phyloP scores from a whole-genome alignment of 345 rosid genomes.

The Chamaenerion angustifolium region DNA sequence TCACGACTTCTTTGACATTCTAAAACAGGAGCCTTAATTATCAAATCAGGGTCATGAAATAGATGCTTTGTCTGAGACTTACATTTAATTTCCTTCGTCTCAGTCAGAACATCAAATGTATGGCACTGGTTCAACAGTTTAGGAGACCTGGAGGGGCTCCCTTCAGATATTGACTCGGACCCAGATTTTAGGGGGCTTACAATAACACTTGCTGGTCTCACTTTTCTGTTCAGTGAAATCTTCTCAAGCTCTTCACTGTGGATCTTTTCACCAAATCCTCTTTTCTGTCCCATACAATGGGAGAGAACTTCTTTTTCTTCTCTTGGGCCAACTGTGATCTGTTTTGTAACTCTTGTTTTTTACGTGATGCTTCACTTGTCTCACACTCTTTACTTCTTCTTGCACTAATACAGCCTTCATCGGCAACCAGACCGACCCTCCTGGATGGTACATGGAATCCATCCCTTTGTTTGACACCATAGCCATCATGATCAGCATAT shows the following conservation, averaged over 20 bases:
- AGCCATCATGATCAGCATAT: background rate
- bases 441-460: conserved; percentile 1
- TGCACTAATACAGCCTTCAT: background rate
- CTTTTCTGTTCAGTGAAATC: conserved; percentile 14
- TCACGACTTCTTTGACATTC: conserved; percentile 67
- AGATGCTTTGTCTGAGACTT: no score
- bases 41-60: no score
- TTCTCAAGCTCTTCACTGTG: conserved; percentile 10
- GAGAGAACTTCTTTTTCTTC: conserved; percentile 60
- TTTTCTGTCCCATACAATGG: conserved; percentile 32
- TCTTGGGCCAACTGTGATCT: conserved; percentile 22
- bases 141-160: conserved; percentile 7
- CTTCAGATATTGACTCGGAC: conserved; percentile 7
- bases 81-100: background rate
- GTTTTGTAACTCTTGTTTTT: no score
- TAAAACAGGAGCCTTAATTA: conserved; percentile 8
- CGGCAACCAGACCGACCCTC: background rate
- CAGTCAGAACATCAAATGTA: conserved; percentile 10
- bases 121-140: conserved; percentile 2
- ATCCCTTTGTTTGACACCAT: background rate
- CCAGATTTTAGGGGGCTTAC: conserved; percentile 7
- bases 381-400: conserved; percentile 12
- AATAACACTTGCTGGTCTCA: conserved; percentile 6
- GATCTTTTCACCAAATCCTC: conserved; percentile 18
- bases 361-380: background rate